Evolutionary conservation across 2,329 filamentous ascomycete genomes (phyloP).

Genomic region (Arthrobotrys pseudoclavata): DNA sequence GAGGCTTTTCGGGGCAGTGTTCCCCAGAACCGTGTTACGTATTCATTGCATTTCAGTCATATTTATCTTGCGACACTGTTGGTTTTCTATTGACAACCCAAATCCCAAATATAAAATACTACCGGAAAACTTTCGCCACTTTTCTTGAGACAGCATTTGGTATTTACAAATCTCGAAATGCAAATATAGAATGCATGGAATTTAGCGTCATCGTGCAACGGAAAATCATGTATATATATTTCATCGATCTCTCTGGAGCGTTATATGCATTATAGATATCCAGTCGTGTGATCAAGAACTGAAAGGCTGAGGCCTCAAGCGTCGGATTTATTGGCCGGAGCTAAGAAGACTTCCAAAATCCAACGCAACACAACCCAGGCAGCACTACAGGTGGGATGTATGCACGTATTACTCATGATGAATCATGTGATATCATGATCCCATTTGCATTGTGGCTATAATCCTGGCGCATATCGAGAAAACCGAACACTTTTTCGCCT

Average conservation of each 20-base stretch:
- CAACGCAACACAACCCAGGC: conserved; percentile 54
- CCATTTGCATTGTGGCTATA: not conserved
- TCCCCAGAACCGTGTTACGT: conserved; percentile 35
- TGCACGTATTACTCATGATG: conserved; percentile 48
- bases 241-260: not conserved
- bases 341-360: conserved; percentile 31
- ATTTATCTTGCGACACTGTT: conserved; percentile 37
- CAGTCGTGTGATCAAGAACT: conserved; percentile 8
- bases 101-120: conserved; percentile 2
- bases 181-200: not conserved
- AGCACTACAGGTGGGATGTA: not conserved
- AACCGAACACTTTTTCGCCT: not conserved
- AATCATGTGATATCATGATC: conserved; percentile 47
- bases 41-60: conserved; percentile 41
- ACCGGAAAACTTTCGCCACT: conserved; percentile 15
- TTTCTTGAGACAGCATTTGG: not conserved
- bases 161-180: not conserved
- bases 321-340: conserved; percentile 19
- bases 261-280: not conserved
- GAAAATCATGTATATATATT: conserved; percentile 1
- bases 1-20: conserved; percentile 27
- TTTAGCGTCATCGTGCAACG: conserved; percentile 31
- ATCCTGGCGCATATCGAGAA: not conserved
- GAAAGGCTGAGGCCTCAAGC: not conserved
- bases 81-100: conserved; percentile 24